These are phyloP conservation scores for Serendipita sp. DNA, from an alignment of 768 basidiomycete genomes.

Conservation along the genomic window DNA sequence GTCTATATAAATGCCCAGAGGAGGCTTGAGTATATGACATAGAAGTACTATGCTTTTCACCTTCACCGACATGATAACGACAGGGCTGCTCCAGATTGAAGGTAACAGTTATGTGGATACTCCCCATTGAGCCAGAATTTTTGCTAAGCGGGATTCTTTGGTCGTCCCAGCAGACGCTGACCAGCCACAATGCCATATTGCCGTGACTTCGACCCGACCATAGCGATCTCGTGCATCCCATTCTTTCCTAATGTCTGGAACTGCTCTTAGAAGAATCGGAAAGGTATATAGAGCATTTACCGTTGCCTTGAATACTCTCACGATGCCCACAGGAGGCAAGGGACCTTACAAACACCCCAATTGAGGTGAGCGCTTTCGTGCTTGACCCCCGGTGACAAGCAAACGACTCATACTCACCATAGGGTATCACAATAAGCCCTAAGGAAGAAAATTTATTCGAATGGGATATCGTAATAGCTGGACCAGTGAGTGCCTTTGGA, in stretches of 20 bases:
- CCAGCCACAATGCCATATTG: no score
- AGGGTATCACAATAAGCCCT: constrained; percentile 49
- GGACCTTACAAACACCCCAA: constrained; percentile 43
- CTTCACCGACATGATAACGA: no score
- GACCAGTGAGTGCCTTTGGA: constrained; percentile 33
- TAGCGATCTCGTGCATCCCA: no score
- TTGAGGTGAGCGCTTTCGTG: constrained; percentile 32
- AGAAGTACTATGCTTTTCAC: no score
- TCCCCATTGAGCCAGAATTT: no score
- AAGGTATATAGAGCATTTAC: neutral
- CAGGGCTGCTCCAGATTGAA: no score
- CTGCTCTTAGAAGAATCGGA: constrained; percentile 6
- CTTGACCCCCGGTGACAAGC: neutral
- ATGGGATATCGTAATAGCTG: constrained; percentile 68
- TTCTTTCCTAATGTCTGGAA: neutral
- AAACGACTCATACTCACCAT: neutral
- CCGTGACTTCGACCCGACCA: no score
- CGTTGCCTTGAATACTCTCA: neutral
- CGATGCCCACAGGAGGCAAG: constrained; percentile 38
- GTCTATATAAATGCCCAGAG: no score
- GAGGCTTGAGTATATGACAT: no score
- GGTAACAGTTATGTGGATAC: no score
- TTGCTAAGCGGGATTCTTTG: no score
- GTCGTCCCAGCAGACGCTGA: no score
- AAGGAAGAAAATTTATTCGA: constrained; percentile 56